Base-by-base conservation (phyloP, 1,284 basidiomycete species). In the Schizophyllum amplum region DNA sequence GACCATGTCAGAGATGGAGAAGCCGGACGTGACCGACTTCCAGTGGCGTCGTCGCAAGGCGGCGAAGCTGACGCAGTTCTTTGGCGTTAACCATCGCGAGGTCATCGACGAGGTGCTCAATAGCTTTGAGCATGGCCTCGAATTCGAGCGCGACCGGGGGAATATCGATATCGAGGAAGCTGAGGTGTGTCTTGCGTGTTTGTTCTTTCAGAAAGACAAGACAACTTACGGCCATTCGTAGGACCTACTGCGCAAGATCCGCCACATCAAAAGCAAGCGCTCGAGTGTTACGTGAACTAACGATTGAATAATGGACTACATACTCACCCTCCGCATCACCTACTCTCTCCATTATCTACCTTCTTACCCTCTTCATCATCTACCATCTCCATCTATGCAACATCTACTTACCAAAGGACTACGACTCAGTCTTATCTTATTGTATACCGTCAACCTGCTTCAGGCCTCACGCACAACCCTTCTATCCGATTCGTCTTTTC, bases 51-150 rank as follows among this genome's bases (percentile, higher is more conserved):
- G 90, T 53, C 75, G 82, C 46, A 76, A 84, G 54, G 89, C 87
- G 2, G 87, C 89, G 56, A 92, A 92, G 73, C 74, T 91, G 58
- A 84, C 85, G 24, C 79, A 86, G 69, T 91, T 92, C 75, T 92
- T 92, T 68, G 89, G 89, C 17, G 90, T 90, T 51, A 79, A 88
- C 67, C 90, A 92, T 66, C 79, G 82, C 24, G 85, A 87, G 55
- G 71, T 91, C 57, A 83, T 92, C 60, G 77, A 75, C 51, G 85
- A 90, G 65, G 81, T 92, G 22, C 69, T 92, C 61, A 86, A 89
- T 60, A 89, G 84, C 59, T 84, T 92, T 63, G 89, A 91, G 69
- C 79, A 74, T 59, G 86, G 86, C 51, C 73, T 91, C 50, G 81
- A 87, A 64, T 80, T 86, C 62, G 88, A 90, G 67, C 69, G 76